Base-by-base conservation (phyloP, 1,284 basidiomycete species). In the Athelia psychrophila region DNA sequence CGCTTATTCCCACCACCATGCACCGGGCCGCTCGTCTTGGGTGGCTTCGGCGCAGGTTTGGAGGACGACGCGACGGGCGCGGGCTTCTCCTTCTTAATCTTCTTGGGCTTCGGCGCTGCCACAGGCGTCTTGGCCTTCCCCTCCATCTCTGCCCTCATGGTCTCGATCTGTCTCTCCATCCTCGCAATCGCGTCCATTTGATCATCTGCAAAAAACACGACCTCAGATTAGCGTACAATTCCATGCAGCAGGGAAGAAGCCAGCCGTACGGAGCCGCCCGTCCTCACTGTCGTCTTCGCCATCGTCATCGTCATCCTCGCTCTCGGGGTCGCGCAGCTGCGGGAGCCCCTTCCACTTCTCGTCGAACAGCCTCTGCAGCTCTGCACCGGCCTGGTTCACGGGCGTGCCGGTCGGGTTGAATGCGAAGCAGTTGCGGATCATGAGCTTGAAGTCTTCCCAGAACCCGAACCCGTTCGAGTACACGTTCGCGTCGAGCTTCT, bases 331-430 rank as follows among this genome's bases (percentile, higher is more conserved):
- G 32, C 67, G 79, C 45, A 86, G 73, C 2, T 84, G 77, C 0
- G 96, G 94, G 30, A 96, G 70, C 47, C 74, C 75, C 64, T 81
- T 81, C 91, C 92, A 95, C 71, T 95, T 97, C 59, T 94, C 91
- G 52, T 95, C 87, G 72, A 98, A 99, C 22, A 95, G 69, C 35
- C 82, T 80, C 65, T 95, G 85, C 20, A 98, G 74, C 50, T 91
- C 84, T 47, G 83, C 79, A 8, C 93, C 95, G 19, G 91, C 88
- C 51, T 84, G 79, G 64, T 94, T 86, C 49, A 99, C 96, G 33
- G 86, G 83, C 19, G 93, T 92, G 27, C 88, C 91, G 6, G 84
- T 78, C 5, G 94, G 93, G 62, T 99, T 99, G 78, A 96, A 99
- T 1, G 80, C 76, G 66, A 89, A 88, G 66, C 95, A 98, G 68